Base-by-base conservation (phyloP, 2,329 filamentous ascomycete species). In the Ceratocystis destructans region DNA sequence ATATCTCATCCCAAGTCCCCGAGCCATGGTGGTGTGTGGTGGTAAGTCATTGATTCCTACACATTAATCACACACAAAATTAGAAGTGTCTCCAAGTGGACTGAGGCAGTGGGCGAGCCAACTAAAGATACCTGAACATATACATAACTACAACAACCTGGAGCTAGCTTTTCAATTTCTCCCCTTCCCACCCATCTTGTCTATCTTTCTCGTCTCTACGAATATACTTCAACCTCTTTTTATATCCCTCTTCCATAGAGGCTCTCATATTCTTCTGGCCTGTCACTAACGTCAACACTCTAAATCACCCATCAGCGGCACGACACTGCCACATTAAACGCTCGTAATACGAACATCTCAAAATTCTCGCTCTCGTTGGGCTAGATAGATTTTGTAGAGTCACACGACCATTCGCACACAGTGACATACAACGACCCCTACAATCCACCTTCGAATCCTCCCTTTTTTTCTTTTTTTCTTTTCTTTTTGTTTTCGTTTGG, bases 1-100 rank as follows among this genome's bases (percentile, higher is more conserved):
- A 57, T 64, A 64, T 64, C 33, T 57, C 63, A 59, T 59, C n/a
- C 28, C 61, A 45, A 55, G 50, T 64, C 63, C 33, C 63, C 63
- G 33, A 53, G 25, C 63, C 63, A 64, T 50, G 33, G 63, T 64
- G 63, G 63, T 64, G 63, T 64, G 63, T 55, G 59, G 55, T 59
- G 55, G 55, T 59, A 59, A 59, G 55, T 59, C 55, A 12, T 37
- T 15, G 25, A 33, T 59, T 31, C 31, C 28, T 33, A 4, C 33
- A 31, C 31, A 20, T 8, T 20, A 59, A 59, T 59, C 20, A 31
- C 33, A 37, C 12, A 59, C 55, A 4, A 59, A 17, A 33, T 59
- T 59, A 25, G 8, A 59, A 59, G 55, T 12, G 55, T 59, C 55
- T 59, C 55, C 55, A 59, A 59, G 55, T 59, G 55, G 55, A 59